Conservation (phyloP, 768 basidiomycete genomes). For the Hygrophorus russula region DNA sequence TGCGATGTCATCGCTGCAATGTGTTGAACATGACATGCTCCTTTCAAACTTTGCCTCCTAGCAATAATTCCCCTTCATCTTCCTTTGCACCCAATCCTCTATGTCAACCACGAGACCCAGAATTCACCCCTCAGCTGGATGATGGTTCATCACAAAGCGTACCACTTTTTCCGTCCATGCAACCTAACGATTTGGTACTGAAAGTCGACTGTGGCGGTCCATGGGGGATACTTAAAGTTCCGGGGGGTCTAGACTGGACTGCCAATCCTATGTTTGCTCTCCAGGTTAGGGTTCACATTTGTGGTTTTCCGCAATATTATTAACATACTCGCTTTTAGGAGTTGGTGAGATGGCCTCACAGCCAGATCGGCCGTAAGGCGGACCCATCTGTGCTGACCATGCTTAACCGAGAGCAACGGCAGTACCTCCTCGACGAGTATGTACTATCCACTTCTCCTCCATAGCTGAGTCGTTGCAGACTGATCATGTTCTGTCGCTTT, state of each 20-base stretch:
- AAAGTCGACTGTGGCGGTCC: constrained; percentile 13
- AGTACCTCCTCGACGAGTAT: constrained; percentile 27
- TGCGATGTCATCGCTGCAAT: constrained; percentile 39
- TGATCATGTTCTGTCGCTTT: not conserved
- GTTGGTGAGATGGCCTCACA: constrained; percentile 16
- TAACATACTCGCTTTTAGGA: constrained; percentile 12
- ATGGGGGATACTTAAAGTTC: constrained; percentile 26
- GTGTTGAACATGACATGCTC: constrained; percentile 36
- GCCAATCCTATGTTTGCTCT: constrained; percentile 35
- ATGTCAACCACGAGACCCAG: not conserved
- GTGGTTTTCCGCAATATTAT: no score
- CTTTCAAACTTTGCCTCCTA: constrained; percentile 13
- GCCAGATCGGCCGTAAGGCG: not conserved
- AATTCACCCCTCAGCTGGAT: not conserved
- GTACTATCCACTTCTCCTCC: constrained; percentile 7
- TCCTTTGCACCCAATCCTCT: constrained; percentile 1
- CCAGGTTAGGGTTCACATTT: constrained; percentile 6
- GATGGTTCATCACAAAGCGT: not conserved
- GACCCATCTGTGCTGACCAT: constrained; percentile 15
- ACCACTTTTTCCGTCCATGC: not conserved
- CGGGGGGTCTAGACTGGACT: constrained; percentile 30
- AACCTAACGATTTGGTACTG: constrained; percentile 22
- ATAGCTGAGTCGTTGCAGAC: not conserved
- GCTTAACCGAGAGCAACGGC: constrained; percentile 22
- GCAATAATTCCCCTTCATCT: constrained; percentile 1